Percentiles rank a stretch among this genome's conserved stretches.
These are phyloP conservation scores for Daldinia loculata DNA, from an alignment of 495 filamentous ascomycete genomes.

Conservation along the genomic window DNA sequence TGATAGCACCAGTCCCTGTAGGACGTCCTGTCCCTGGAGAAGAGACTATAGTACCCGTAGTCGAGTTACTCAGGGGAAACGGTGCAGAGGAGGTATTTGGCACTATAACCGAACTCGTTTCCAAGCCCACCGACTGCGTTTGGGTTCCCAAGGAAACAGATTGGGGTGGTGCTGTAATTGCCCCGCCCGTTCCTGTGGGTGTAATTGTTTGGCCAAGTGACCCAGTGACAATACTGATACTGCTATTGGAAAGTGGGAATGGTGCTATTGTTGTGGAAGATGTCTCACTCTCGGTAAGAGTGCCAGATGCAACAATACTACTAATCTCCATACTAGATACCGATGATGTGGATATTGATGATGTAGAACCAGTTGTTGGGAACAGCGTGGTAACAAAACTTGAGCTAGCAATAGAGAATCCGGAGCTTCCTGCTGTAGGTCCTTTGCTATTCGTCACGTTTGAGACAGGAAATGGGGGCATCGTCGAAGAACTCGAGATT, in stretches of 20 bases:
- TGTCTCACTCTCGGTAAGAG: slow-evolving; percentile 20
- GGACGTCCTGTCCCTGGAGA: slow-evolving; percentile 9
- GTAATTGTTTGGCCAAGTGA: slow-evolving; percentile 2
- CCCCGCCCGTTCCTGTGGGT: slow-evolving; percentile 8
- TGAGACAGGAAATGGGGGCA: slow-evolving; percentile 20
- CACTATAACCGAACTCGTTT: slow-evolving; percentile 18
- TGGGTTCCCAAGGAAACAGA: slow-evolving; percentile 6
- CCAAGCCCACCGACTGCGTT: slow-evolving; percentile 8
- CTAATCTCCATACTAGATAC: slow-evolving; percentile 30
- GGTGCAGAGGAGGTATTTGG: slow-evolving; percentile 23
- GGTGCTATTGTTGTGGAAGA: slow-evolving; percentile 19
- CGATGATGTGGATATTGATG: slow-evolving; percentile 17
- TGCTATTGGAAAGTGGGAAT: slow-evolving; percentile 30
- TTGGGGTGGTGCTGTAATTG: slow-evolving; percentile 3
- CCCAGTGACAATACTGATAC: slow-evolving; percentile 7
- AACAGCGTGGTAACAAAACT: slow-evolving; percentile 15
- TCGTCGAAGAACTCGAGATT: slow-evolving; percentile 1
- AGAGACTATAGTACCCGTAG: slow-evolving; percentile 20
- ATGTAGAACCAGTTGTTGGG: slow-evolving; percentile 19
- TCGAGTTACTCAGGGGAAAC: slow-evolving; percentile 39
- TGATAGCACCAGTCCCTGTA: slow-evolving; percentile 20
- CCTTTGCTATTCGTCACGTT: slow-evolving; percentile 20
- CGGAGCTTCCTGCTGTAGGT: slow-evolving; percentile 12
- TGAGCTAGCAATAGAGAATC: slow-evolving; percentile 11
- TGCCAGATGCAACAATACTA: slow-evolving; percentile 34